Evolutionary conservation across 2,329 filamentous ascomycete species (phyloP).

Genomic region (Ascochyta clinopodiicola): DNA sequence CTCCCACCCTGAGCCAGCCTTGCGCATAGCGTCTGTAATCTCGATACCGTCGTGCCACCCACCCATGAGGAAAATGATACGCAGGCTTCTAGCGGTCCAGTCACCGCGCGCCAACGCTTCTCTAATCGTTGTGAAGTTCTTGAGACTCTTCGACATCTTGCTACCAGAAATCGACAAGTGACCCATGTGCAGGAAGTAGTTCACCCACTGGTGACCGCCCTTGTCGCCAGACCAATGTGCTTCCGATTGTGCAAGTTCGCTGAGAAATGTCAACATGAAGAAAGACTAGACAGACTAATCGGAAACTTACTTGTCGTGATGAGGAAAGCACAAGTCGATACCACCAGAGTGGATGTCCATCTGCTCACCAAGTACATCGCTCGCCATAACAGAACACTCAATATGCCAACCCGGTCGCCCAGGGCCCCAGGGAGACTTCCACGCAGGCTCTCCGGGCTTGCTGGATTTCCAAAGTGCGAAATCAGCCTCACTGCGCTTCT

Average conservation of each 20-base stretch:
- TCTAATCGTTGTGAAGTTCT: constrained; percentile 94
- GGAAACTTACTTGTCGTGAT: constrained; percentile 65
- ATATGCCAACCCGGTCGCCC: constrained; percentile 96
- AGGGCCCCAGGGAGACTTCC: constrained; percentile 85
- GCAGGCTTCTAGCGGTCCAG: constrained; percentile 80
- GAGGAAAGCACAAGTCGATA: constrained; percentile 87
- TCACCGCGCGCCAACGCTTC: constrained; percentile 73
- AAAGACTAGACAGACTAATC: background rate
- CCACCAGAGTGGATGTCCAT: constrained; percentile 96
- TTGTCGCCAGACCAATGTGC: constrained; percentile 70
- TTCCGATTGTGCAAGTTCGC: constrained; percentile 84
- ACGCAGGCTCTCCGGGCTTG: constrained; percentile 89
- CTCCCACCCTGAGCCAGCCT: constrained; percentile 79
- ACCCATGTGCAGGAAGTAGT: constrained; percentile 96
- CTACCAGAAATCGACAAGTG: constrained; percentile 87
- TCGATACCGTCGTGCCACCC: constrained; percentile 92
- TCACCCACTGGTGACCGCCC: constrained; percentile 75
- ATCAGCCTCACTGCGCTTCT: constrained; percentile 79
- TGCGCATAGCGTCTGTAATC: constrained; percentile 82
- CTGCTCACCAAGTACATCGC: constrained; percentile 78
- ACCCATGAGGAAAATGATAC: constrained; percentile 86
- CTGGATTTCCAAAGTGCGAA: constrained; percentile 95
- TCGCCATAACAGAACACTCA: constrained; percentile 95
- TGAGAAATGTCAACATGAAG: constrained; percentile 7
- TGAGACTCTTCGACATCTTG: constrained; percentile 95